Percentiles rank a stretch among this genome's conserved stretches.
These are phyloP conservation scores for Teunomyces lycoperdinae DNA, from an alignment of 805 yeast genomes.

Conservation along the genomic window DNA sequence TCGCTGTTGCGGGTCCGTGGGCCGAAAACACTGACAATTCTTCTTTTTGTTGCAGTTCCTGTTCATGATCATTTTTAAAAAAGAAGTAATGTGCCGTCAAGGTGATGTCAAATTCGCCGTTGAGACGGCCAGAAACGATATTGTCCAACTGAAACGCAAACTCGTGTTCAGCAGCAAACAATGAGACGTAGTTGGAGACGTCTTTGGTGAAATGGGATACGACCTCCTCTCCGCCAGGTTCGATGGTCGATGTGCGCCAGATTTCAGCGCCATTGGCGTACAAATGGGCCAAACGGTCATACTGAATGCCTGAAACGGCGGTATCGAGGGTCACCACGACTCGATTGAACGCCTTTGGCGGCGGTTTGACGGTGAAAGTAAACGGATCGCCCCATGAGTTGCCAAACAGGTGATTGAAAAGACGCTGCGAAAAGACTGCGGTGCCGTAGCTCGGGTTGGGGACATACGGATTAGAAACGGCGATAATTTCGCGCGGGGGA, in stretches of 20 bases:
- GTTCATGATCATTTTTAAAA: conserved; percentile 5
- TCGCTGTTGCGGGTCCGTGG: conserved; percentile 36
- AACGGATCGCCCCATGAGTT: conserved; percentile 61
- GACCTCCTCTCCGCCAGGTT: conserved; percentile 44
- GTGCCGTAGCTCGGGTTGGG: conserved; percentile 14
- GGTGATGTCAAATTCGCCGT: conserved; percentile 58
- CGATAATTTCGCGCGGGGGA: conserved; percentile 12
- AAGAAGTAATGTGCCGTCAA: conserved; percentile 52
- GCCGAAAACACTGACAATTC: conserved; percentile 20
- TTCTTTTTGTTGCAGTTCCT: neutral
- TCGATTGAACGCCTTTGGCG: conserved; percentile 45
- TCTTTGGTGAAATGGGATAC: conserved; percentile 60
- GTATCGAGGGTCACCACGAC: conserved; percentile 55
- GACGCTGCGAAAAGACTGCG: conserved; percentile 39
- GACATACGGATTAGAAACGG: conserved; percentile 16
- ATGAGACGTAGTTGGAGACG: conserved; percentile 49
- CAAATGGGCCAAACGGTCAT: conserved; percentile 63
- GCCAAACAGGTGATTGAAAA: conserved; percentile 52
- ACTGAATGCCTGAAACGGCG: conserved; percentile 56
- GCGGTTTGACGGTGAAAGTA: conserved; percentile 39
- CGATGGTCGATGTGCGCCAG: conserved; percentile 83
- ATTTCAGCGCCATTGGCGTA: conserved; percentile 61
- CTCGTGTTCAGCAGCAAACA: conserved; percentile 45
- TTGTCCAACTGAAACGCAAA: conserved; percentile 66
- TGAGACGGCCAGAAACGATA: conserved; percentile 44